Base-by-base conservation (phyloP, 805 yeast species). In the Barnettozyma salicaria region DNA sequence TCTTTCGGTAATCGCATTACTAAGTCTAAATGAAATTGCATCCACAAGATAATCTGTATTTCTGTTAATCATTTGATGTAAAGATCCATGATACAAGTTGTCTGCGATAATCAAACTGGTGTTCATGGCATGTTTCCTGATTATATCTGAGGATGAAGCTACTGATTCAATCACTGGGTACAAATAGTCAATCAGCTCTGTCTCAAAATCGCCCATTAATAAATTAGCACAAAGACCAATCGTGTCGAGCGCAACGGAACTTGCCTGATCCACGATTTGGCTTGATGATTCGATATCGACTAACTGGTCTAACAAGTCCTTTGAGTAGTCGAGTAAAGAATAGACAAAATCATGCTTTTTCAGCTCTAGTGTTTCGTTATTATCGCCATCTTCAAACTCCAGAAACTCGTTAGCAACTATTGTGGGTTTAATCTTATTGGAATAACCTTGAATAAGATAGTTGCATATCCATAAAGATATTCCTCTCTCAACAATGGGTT, bases 41-140 rank as follows among this genome's bases (percentile, higher is more conserved):
- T 92, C 97, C 12, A 88, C 63, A 14, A 90, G 58, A 52, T 89
- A 89, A 49, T 90, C 96, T 39, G 78, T 69, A 54, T 88, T 90
- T 19, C 75, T 76, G 25, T 68, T 50, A 2, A 92, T 65, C 41
- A 90, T 53, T 3, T 58, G 57, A 23, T 63, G 63, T 3, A 89
- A 58, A 0, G 86, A 75, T 0, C 80, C 80, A 23, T 63, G 49
- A 42, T 79, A 81, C 10, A 78, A 61, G 5, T 64, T 55, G 8
- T 58, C 45, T 0, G 85, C 72, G 5, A 89, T 60, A 3, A 73
- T 61, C 14, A 62, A 40, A 4, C 76, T 60, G 1, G 86, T 74
- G 2, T 53, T 43, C 44, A 74, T 72, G 25, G 95, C 74, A 50
- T 65, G 70, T 40, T 65, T 42, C 44, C 80, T 55, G 7, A 74